Evolutionary conservation across 106 monocot species (phyloP).

Genomic region (Acanthochlamys bracteata): DNA sequence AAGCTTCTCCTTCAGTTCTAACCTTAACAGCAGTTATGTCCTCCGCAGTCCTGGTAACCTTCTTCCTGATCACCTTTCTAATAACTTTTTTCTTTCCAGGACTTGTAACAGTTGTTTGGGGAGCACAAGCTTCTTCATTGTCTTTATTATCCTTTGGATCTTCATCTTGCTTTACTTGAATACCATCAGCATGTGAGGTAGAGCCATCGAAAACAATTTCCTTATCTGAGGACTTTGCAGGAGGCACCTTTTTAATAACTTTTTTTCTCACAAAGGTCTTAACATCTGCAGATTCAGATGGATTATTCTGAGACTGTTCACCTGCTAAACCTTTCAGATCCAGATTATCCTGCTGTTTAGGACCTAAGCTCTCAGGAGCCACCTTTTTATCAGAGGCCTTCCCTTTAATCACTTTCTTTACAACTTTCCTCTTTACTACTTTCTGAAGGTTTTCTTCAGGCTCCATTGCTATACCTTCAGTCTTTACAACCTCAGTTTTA

Average conservation of each 20-base stretch:
- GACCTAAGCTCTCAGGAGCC: slow-evolving; percentile 6
- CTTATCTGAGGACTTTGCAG: slow-evolving; percentile 26
- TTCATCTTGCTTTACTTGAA: slow-evolving; percentile 18
- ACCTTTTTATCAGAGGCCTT: slow-evolving; percentile 35
- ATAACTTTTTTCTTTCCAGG: slow-evolving; percentile 80
- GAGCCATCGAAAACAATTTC: slow-evolving; percentile 8
- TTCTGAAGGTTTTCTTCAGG: slow-evolving; percentile 9
- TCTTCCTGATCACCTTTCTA: slow-evolving; percentile 68
- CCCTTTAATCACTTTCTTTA: slow-evolving; percentile 55
- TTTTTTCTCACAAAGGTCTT: slow-evolving; percentile 41
- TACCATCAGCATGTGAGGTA: slow-evolving; percentile 13
- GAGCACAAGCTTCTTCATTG: slow-evolving; percentile 10
- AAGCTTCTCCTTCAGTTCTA: slow-evolving; percentile 14
- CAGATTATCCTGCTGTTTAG: slow-evolving; percentile 24
- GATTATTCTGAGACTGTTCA: slow-evolving; percentile 8
- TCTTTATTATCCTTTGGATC: slow-evolving; percentile 8
- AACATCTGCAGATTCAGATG: slow-evolving; percentile 8
- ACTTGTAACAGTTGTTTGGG: slow-evolving; percentile 27
- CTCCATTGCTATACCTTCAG: slow-evolving; percentile 5
- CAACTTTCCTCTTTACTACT: slow-evolving; percentile 38
- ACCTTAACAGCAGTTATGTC: slow-evolving; percentile 10
- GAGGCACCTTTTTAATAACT: slow-evolving; percentile 24
- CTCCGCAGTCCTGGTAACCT: slow-evolving; percentile 30
- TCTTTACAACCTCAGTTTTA: slow-evolving; percentile 10
- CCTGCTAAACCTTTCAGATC: slow-evolving; percentile 17